Conservation (phyloP, 2,329 filamentous ascomycete genomes). For the Davidsoniella neocaledoniae region DNA sequence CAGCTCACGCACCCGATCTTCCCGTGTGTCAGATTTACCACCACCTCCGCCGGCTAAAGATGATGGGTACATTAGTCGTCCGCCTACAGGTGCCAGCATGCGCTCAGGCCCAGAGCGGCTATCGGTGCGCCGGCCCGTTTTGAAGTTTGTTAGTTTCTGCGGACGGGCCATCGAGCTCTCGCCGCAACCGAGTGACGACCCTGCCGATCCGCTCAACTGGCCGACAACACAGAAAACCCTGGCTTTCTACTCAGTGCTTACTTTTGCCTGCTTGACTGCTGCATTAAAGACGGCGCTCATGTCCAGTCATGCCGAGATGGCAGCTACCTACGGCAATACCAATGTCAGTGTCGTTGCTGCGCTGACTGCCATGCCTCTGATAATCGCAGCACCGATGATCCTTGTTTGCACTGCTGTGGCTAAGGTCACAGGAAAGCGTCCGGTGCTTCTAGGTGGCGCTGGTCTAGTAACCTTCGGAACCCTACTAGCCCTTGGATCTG, state of each 20-base stretch:
- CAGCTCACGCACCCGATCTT: no score
- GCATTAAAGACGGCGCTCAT: slow-evolving; percentile 39
- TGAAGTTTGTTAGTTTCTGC: slow-evolving; percentile 15
- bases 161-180: slow-evolving; percentile 28
- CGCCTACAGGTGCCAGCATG: neutral
- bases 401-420: slow-evolving; percentile 26
- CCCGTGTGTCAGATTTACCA: slow-evolving; percentile 3
- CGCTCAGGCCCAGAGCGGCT: neutral
- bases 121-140: neutral
- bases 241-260: slow-evolving; percentile 29
- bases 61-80: slow-evolving; percentile 1
- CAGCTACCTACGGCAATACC: slow-evolving; percentile 25
- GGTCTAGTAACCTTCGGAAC: slow-evolving; percentile 30
- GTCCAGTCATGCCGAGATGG: slow-evolving; percentile 26
- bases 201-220: slow-evolving; percentile 42
- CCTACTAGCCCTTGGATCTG: slow-evolving; percentile 32
- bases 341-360: slow-evolving; percentile 29
- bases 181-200: slow-evolving; percentile 38
- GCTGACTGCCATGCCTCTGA: slow-evolving; percentile 35
- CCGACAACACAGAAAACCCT: slow-evolving; percentile 33
- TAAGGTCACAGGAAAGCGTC: slow-evolving; percentile 34
- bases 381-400: slow-evolving; percentile 31
- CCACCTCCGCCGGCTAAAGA: slow-evolving; percentile 12
- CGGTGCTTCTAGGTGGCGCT: slow-evolving; percentile 32
- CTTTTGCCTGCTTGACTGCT: slow-evolving; percentile 28